Base-by-base conservation (phyloP, 768 basidiomycete genomes). In the Mycena filopes region DNA sequence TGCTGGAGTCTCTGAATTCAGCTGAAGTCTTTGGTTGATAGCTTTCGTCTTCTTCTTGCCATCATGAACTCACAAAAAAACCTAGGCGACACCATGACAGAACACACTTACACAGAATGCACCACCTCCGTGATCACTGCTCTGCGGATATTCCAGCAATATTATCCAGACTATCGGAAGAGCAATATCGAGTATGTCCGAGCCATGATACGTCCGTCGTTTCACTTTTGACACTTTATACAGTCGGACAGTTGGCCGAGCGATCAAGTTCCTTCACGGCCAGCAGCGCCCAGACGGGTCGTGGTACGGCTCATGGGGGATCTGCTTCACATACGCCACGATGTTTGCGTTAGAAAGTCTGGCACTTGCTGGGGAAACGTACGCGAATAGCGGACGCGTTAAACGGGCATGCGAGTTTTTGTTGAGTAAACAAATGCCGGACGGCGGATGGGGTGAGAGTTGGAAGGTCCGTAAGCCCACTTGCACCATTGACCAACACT, bases 361-460 rank as follows among this genome's bases (percentile, higher is more conserved):
- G 23, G 86, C 92, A 0, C 86, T 97, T 38, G 94, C 91, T 0
- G 97, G 95, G 13, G 96, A 99, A 80, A 93, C 89, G 12, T 96
- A 94, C 72, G 81, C 77, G 41, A 98, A 87, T 31, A 96, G 94
- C 63, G 72, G 79, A 25, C 74, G 82, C 43, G 89, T 89, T 28
- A 84, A 84, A 59, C 82, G 84, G 45, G 96, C 96, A 4, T 99
- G 97, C 72, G 83, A 90, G 23, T 98, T 97, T 77, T 77, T 99
- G 31, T 71, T 96, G 47, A 74, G 81, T 26, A 94, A 94, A 73
- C 97, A 98, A 75, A 87, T 91, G 73, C 80, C 79, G 8, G 97
- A 99, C 73, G 97, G 97, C n/a, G 97, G 97, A 0, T 99, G 98
- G 96, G 97, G 97, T 20, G 97, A 99, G 79, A 98, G 95, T 68